These are phyloP conservation scores for Hypsizygus marmoreus DNA, from an alignment of 768 basidiomycete species.

Conservation along the genomic window DNA sequence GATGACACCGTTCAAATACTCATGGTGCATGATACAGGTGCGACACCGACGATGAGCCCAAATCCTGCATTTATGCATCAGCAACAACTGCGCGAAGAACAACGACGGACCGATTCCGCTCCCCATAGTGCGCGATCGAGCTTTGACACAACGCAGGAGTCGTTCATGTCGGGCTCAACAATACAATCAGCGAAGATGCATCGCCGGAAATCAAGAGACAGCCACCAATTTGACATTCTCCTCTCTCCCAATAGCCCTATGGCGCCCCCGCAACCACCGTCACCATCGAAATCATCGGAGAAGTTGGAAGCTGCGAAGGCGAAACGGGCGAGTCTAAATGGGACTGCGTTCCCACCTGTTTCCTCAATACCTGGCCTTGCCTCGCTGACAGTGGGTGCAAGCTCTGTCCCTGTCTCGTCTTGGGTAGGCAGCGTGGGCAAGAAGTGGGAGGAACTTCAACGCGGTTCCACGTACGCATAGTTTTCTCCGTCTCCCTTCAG, in stretches of 20 bases:
- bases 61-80: constrained; percentile 42
- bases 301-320: constrained; percentile 1
- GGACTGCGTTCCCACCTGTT: constrained; percentile 30
- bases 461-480: constrained; percentile 51
- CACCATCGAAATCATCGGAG: constrained; percentile 10
- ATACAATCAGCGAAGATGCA: constrained; percentile 15
- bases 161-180: constrained; percentile 11
- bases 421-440: constrained; percentile 65
- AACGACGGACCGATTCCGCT: constrained; percentile 7
- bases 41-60: constrained; percentile 50
- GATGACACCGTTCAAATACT: constrained; percentile 32
- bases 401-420: constrained; percentile 28
- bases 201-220: constrained; percentile 25
- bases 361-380: constrained; percentile 43
- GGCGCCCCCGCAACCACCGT: constrained; percentile 11
- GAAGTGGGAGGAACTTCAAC: constrained; percentile 60
- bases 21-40: constrained; percentile 51
- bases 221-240: constrained; percentile 1
- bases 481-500: constrained; percentile 6
- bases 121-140: constrained; percentile 1
- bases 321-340: constrained; percentile 17
- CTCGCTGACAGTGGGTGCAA: constrained; percentile 26
- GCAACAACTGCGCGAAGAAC: constrained; percentile 25
- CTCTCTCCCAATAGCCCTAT: background rate
- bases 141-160: constrained; percentile 7